A percentile compares a stretch with the other conserved stretches of the same genome.
These are phyloP conservation scores for Pyrenochaeta sp. DNA, from an alignment of 2,329 filamentous ascomycete species.

Conservation along the genomic window DNA sequence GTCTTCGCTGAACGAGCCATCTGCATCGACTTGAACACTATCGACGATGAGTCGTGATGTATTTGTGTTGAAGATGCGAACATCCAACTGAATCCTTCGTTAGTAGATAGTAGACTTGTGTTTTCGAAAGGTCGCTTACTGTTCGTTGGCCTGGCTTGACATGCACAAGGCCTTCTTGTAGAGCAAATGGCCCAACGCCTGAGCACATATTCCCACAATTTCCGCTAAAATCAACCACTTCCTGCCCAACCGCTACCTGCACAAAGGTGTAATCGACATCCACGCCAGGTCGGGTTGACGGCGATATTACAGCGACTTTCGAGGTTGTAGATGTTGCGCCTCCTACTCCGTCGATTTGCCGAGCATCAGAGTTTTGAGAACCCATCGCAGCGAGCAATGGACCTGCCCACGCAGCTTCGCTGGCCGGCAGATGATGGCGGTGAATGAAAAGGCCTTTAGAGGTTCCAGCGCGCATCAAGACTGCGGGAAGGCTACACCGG, in stretches of 20 bases:
- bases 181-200: slow-evolving; percentile 70
- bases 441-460: slow-evolving; percentile 54
- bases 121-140: slow-evolving; percentile 10
- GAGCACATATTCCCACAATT: slow-evolving; percentile 79
- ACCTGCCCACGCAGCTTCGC: slow-evolving; percentile 56
- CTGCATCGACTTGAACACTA: slow-evolving; percentile 61
- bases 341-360: slow-evolving; percentile 76
- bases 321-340: slow-evolving; percentile 73
- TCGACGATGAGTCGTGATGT: slow-evolving; percentile 67
- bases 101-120: neutral
- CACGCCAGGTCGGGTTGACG: slow-evolving; percentile 52
- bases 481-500: slow-evolving; percentile 39
- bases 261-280: slow-evolving; percentile 77
- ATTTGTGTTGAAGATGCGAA: slow-evolving; percentile 75
- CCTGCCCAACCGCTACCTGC: slow-evolving; percentile 70
- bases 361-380: slow-evolving; percentile 70
- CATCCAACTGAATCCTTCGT: slow-evolving; percentile 25
- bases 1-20: slow-evolving; percentile 48
- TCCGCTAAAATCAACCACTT: slow-evolving; percentile 70
- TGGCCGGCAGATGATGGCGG: slow-evolving; percentile 60
- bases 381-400: slow-evolving; percentile 69
- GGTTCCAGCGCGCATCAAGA: slow-evolving; percentile 52
- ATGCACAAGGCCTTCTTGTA: slow-evolving; percentile 62
- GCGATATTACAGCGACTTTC: slow-evolving; percentile 72
- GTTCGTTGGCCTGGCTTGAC: slow-evolving; percentile 31